Evolutionary conservation across 441 rosid species (phyloP).

Genomic region (Dalechampia spathulata): DNA sequence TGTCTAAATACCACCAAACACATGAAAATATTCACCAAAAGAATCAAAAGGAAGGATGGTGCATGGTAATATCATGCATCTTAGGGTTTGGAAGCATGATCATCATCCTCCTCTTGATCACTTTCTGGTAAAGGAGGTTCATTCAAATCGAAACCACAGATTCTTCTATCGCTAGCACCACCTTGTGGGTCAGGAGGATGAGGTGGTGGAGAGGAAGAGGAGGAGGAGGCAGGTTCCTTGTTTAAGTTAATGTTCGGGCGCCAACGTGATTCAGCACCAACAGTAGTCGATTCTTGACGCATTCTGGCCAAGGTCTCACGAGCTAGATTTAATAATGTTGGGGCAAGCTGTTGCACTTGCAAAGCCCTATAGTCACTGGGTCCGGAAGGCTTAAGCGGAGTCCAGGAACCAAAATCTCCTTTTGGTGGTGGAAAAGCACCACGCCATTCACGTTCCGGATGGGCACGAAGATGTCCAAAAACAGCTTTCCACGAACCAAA

Average conservation of each 20-base stretch:
- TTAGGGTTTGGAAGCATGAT: too few relatives aligned
- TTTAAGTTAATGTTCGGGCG: constrained; percentile 5
- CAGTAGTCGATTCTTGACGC: not conserved
- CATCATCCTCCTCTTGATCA: too few relatives aligned
- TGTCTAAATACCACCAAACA: too few relatives aligned
- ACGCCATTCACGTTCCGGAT: constrained; percentile 12
- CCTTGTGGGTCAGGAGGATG: too few relatives aligned
- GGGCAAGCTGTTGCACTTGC: constrained; percentile 5
- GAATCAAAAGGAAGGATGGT: too few relatives aligned
- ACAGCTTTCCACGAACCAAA: constrained; percentile 18
- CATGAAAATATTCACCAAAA: too few relatives aligned
- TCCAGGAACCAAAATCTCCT: not conserved
- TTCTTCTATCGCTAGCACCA: too few relatives aligned
- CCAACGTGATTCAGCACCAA: not conserved
- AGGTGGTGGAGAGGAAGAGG: not conserved
- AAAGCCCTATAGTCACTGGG: not conserved
- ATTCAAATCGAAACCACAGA: too few relatives aligned
- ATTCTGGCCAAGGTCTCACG: not conserved
- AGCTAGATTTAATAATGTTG: constrained; percentile 1
- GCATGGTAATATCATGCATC: too few relatives aligned
- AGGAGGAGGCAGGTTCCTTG: not conserved
- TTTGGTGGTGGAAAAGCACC: constrained; percentile 17
- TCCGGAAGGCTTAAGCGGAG: not conserved
- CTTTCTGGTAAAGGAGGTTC: too few relatives aligned
- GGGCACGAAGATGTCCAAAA: constrained; percentile 12